Evolutionary conservation across 2,329 filamentous ascomycete genomes (phyloP).

Genomic region (Endothia cerciana): DNA sequence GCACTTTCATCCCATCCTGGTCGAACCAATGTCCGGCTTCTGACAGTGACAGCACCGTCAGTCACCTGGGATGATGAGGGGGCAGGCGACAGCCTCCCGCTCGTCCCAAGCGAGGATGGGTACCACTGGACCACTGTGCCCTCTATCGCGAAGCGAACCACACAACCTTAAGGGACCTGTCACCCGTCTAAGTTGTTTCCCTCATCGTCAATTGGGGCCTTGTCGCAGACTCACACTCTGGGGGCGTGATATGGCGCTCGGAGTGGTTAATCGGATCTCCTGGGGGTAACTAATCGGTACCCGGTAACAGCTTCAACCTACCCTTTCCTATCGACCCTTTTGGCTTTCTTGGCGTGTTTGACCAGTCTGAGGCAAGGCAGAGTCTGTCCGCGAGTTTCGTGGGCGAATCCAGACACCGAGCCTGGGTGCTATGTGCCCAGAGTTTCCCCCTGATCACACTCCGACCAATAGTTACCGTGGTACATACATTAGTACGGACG

Average conservation of each 20-base stretch:
- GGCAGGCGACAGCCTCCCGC: conserved; percentile 6
- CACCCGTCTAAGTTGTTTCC: not conserved
- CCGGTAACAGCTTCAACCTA: conserved; percentile 15
- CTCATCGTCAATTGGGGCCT: conserved; percentile 26
- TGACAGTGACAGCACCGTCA: not conserved
- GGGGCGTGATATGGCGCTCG: conserved; percentile 22
- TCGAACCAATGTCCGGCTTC: not conserved
- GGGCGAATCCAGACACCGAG: conserved; percentile 4
- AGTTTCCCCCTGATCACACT: not conserved
- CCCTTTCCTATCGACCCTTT: conserved; percentile 15
- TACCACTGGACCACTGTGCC: not conserved
- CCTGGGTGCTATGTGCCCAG: not conserved
- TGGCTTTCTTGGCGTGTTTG: conserved; percentile 26
- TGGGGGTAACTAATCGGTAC: conserved; percentile 23
- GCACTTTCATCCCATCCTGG: not conserved
- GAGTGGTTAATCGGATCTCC: conserved; percentile 26
- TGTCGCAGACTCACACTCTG: conserved; percentile 23
- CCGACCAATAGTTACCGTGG: not conserved
- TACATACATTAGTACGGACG: no score
- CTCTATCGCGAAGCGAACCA: conserved; percentile 1
- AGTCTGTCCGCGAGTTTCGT: conserved; percentile 2
- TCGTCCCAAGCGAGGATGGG: conserved; percentile 9
- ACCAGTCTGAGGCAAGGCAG: conserved; percentile 18
- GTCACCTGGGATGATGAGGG: not conserved
- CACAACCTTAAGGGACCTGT: not conserved